Conservation (phyloP, 441 rosid species). For the Metrosideros polymorpha region DNA sequence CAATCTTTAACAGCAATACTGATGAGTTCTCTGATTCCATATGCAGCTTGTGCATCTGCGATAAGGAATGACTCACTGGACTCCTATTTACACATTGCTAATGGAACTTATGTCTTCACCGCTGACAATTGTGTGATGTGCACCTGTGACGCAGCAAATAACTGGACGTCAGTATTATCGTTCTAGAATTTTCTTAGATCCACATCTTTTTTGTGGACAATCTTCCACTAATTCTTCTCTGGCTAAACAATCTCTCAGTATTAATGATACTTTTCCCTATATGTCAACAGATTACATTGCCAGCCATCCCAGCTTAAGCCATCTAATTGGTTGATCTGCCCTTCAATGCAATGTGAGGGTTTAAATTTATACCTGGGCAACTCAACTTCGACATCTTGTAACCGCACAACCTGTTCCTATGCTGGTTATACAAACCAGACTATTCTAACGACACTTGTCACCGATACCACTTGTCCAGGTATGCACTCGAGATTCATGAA, state of each 20-base stretch:
- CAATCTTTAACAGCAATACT: not conserved
- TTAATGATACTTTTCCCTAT: not conserved
- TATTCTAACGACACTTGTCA: constrained; percentile 27
- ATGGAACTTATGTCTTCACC: constrained; percentile 46
- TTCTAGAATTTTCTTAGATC: not conserved
- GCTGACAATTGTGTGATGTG: constrained; percentile 66
- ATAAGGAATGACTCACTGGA: constrained; percentile 40
- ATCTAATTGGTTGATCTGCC: constrained; percentile 37
- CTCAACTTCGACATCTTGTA: constrained; percentile 27
- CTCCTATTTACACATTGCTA: constrained; percentile 35
- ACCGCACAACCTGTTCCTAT: constrained; percentile 40
- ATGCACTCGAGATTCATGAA: not conserved
- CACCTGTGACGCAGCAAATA: constrained; percentile 38
- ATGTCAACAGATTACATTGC: constrained; percentile 49
- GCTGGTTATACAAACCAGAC: constrained; percentile 41
- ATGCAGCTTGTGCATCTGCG: constrained; percentile 69
- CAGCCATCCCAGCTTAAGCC: constrained; percentile 36
- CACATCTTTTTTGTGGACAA: not conserved
- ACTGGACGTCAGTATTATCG: constrained; percentile 49
- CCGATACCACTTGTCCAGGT: constrained; percentile 30
- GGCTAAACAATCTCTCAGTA: not conserved
- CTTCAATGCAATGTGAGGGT: constrained; percentile 40
- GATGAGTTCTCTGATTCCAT: not conserved
- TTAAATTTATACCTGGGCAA: constrained; percentile 31
- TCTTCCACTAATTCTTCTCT: not conserved